Base-by-base conservation (phyloP, 177 flowering plant genomes). In the Vitis hybrid region DNA sequence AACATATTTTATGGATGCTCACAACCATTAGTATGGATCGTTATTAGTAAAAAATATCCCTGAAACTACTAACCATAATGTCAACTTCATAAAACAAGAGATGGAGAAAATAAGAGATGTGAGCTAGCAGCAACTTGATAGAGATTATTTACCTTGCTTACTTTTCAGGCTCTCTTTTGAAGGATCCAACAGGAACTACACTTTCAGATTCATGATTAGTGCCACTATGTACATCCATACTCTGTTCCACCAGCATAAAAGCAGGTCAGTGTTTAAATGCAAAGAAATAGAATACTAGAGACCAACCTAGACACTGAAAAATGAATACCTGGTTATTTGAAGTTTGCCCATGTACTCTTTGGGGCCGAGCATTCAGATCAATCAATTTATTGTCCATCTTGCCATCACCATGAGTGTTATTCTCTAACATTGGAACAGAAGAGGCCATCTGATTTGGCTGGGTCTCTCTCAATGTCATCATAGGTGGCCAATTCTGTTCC, bases 351-450 rank as follows among this genome's bases (percentile, higher is more conserved):
- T 80, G 78, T 21, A 79, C 67, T 71, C 88, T 68, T 49, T 80
- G 87, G 48, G 95, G 96, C 66, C 82, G 83, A 8, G 88, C 63
- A 78, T 90, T 93, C 27, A 91, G 89, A 84, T 91, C 98, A 69
- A 93, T 83, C 83, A 86, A 75, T 41, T 81, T 80, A 57, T 76
- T 75, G 61, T 85, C 85, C 78, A 80, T 76, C 73, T 87, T 82
- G 12, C 72, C 80, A 64, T 79, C 74, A 46, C 73, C 79, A 51
- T 70, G 82, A 54, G 64, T 17, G n/a, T 84, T 76, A 62, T 71
- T 61, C 61, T 80, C 83, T 41, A 72, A 41, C 66, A 67, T 58
- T 67, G 76, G 84, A 74, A 78, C 77, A 51, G 81, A 58, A 73
- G 87, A 76, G 11, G 56, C 74, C 73, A 74, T 74, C 49, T 76